Percentiles rank a stretch among this genome's conserved stretches.
These are phyloP conservation scores for Corylus americana DNA, from an alignment of 306 rosid genomes.

Conservation along the genomic window DNA sequence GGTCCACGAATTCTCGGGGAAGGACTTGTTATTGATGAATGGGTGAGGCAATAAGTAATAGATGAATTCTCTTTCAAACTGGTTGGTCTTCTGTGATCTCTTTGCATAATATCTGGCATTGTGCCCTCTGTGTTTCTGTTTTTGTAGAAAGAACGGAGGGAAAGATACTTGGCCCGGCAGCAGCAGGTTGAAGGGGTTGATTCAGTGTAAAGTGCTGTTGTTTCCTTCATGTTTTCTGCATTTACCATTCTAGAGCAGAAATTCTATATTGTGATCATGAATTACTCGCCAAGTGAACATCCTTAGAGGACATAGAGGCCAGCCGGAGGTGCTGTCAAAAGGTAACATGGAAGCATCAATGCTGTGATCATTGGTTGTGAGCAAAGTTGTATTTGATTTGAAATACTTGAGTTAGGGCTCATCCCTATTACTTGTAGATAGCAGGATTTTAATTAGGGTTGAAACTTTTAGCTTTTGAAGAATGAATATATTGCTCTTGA, in stretches of 20 bases:
- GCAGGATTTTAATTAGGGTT: slow-evolving; percentile 29
- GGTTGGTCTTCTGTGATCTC: slow-evolving; percentile 2
- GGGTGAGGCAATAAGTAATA: slow-evolving; percentile 62
- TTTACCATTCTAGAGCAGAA: slow-evolving; percentile 25
- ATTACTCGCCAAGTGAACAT: slow-evolving; percentile 32
- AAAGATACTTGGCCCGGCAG: slow-evolving; percentile 87
- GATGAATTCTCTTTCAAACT: background rate
- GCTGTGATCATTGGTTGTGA: slow-evolving; percentile 22
- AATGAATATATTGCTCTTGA: background rate
- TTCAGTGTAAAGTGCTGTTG: slow-evolving; percentile 50
- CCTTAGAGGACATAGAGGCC: slow-evolving; percentile 29
- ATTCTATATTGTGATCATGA: slow-evolving; percentile 28
- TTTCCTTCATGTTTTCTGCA: slow-evolving; percentile 16
- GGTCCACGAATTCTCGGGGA: slow-evolving; percentile 76
- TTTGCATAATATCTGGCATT: slow-evolving; percentile 4
- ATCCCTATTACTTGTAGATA: slow-evolving; percentile 42
- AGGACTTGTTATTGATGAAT: slow-evolving; percentile 94
- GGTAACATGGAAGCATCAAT: slow-evolving; percentile 26
- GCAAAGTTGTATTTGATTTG: slow-evolving; percentile 28
- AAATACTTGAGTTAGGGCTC: slow-evolving; percentile 22
- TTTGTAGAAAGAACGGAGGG: slow-evolving; percentile 92
- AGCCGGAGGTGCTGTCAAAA: slow-evolving; percentile 4
- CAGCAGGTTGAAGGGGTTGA: slow-evolving; percentile 88
- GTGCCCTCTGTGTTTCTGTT: slow-evolving; percentile 14
- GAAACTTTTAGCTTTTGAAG: slow-evolving; percentile 5